Base-by-base conservation (phyloP, 2,329 filamentous ascomycete genomes). In the Teratosphaeria nubilosa region DNA sequence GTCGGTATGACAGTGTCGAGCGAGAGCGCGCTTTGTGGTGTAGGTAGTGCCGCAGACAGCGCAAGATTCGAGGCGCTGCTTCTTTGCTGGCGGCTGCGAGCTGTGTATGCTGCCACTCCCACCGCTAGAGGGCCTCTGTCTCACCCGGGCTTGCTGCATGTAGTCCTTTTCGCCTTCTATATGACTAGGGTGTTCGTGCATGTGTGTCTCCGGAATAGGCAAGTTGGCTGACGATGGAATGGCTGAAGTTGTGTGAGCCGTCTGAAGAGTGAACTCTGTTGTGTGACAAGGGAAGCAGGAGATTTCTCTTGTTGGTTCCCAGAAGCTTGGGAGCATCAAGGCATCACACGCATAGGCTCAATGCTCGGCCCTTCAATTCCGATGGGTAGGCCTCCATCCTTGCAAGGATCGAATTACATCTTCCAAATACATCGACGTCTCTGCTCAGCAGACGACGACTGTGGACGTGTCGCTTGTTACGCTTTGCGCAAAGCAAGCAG, bases 1-100 rank as follows among this genome's bases (percentile, higher is more conserved):
- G 24, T 66, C 64, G 16, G 64, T 64, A 51, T 68, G 64, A 48
- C 62, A 60, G 55, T 68, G 66, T 31, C 66, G 61, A 10, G 65
- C 65, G 24, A 67, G 58, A 0, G 66, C 65, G 25, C 66, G 60
- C 55, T 66, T 66, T 58, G 66, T 64, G 5, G 66, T 68, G 54
- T 67, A 68, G 2, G 59, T 60, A 31, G 55, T 65, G 45, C 60
- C 57, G 48, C 63, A 65, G 13, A 58, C 56, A 24, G 57, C 56
- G 37, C 63, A 65, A 11, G 45, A 27, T 55, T 55, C 63, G 50
- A 57, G 48, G 10, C 57, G 60, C 27, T 59, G 57, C 32, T 56
- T 56, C 54, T 64, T 64, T n/a, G 58, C 50, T 13, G 62, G 53
- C 5, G 56, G 62, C 14, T 51, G 53, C 22, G 16, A 16, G 22